Base-by-base conservation (phyloP, 331 rosid species). In the Spiraea crenata region DNA sequence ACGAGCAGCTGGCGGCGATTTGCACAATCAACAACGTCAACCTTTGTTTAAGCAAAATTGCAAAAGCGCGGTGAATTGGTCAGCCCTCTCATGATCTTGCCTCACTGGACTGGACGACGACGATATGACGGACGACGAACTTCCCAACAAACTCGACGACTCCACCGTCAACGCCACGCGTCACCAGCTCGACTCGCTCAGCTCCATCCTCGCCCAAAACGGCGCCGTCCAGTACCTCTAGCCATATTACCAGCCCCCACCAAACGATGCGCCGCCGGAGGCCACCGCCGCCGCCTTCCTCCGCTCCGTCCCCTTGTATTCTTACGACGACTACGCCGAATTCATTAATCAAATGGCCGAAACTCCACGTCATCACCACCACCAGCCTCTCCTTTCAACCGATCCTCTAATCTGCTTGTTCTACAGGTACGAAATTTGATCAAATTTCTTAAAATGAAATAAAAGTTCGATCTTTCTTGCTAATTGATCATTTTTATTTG, bases 331-430 rank as follows among this genome's bases (percentile, higher is more conserved):
- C 63, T 88, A 88, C 62, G 82, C 68, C 52, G 81, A 80, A 49
- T 37, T 20, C 61, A 82, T 86, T 67, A 73, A 79, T n/a, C 83
- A 63, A 8, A 70, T 86, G 81, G 87, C 86, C 0, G 75, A 84
- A 4, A 77, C 66, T 10, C 56, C 73, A 4, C 58, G 10, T 41
- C 68, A 59, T 47, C 71, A 20, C 13, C 65, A 70, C 25, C 72
- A 70, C 25, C 72, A 42, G 7, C 83, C 86, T 82, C 82, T 82
- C 62, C 86, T 86, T 72, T 88, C 95, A 59, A 76, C 79, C 62
- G 95, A 88, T 50, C 87, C 88, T 72, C 89, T 86, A 5, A 41
- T 78, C 34, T 88, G 89, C 73, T 88, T 88, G 85, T 86, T 88
- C 83, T 78, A 82, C 79, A 86, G 91, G 95, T 83, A 34, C 1